Base-by-base conservation (phyloP, 2,329 filamentous ascomycete genomes). In the Fusarium phyllophilum region DNA sequence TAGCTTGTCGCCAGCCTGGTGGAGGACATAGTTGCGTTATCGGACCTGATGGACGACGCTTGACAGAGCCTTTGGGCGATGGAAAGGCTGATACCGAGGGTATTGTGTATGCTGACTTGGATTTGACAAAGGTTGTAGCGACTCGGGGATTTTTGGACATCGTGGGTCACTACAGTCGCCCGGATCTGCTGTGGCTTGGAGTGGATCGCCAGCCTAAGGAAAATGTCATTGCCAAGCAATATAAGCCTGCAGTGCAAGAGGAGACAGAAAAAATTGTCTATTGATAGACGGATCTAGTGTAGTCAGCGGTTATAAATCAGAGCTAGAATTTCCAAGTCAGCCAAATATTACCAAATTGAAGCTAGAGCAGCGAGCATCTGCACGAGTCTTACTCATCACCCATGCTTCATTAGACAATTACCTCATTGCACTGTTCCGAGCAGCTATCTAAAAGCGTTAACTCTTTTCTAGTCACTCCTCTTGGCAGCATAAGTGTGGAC, bases 21-120 rank as follows among this genome's bases (percentile, higher is more conserved):
- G 77, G 77, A 15, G 77, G 77, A 0, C 72, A 77, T 17, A 77
- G 68, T 18, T 73, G 68, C 15, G 76, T 74, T 2, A 71, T 77
- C 8, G 77, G 74, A 4, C 77, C 77, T 3, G 77, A 79, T 45
- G 77, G 77, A 0, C 68, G 73, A 13, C 68, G 66, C 4, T 38
- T 78, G 36, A 78, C 77, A 0, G 45, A 52, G 1, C 58, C 75
- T 3, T 24, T 78, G 6, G 71, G 64, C 0, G 68, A 73, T 14
- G 76, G 73, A 4, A 67, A 63, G 17, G 52, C 62, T 0, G 58
- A 69, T 22, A 64, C 51, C 2, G 88, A 90, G 73, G 83, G 84
- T 5, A 84, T 89, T 24, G 69, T 89, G 29, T 85, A 83, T 63
- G 86, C 86, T 2, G 85, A 89, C 55, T 71, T 89, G 42, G 84